Evolutionary conservation across 768 basidiomycete genomes (phyloP), one percentile per base, ranked within the genome.

Genomic region (Zangia roseola): DNA sequence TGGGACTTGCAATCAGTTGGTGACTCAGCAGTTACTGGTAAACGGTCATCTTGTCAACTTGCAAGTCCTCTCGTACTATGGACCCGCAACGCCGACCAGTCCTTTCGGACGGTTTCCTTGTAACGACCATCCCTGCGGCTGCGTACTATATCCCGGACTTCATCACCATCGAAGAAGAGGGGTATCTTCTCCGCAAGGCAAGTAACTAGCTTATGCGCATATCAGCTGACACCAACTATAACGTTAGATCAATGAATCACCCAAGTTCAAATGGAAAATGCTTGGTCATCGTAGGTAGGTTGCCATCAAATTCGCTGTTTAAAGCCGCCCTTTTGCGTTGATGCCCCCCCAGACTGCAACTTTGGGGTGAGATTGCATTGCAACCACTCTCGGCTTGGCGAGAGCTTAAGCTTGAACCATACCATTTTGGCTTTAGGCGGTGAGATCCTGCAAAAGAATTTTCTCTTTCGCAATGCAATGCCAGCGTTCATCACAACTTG

Each of bases 261-360:
- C 91, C n/a, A 82, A 80, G 57, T 83, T 81, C 23, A 87, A 81
- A 63, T 94, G 92, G 92, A 93, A 85, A 64, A 79, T 75, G 12
- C 81, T 70, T 45, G 54, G 51, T 14, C 53, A 50, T 24, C 55
- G 55, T 40, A 50, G 55, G 60, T 43, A 36, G 24, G 21, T 16
- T 10, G n/a, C 19, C 19, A 38, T 42, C 40, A 28, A 10, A 47
- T 28, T 46, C 35, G 17, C 34, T 30, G 40, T n/a, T 56, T 46
- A 28, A n/a, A n/a, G n/a, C 37, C 25, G 24, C 26, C 20, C 28
- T 24, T 16, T 40, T 14, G 33, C 36, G 26, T 24, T 52, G 50
- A 50, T 33, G 43, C 44, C 33, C 20, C 4, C 25, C 40, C n/a
- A 91, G 89, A 54, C 62, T 88, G 48, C 89, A 88, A 61, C 69